Conservation (phyloP, 495 filamentous ascomycete species). For the Penicillium pancosmium region DNA sequence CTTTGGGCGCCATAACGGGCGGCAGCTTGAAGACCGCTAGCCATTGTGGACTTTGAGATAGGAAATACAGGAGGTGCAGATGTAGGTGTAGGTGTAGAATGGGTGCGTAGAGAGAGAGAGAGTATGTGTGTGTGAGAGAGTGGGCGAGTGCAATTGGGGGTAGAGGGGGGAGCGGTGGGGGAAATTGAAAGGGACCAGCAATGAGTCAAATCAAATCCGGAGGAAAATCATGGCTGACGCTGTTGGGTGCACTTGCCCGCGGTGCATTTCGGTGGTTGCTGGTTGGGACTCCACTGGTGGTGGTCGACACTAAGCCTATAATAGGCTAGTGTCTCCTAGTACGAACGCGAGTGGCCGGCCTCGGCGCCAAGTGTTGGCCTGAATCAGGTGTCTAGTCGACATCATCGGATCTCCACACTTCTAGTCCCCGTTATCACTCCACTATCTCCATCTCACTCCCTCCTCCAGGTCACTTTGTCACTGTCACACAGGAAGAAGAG, state of each 20-base stretch:
- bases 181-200: conserved; percentile 9
- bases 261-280: background rate
- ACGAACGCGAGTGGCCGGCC: conserved; percentile 1
- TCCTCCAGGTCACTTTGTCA: background rate
- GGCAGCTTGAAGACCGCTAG: conserved; percentile 53
- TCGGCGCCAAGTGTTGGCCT: background rate
- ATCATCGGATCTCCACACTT: conserved; percentile 23
- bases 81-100: background rate
- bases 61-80: conserved; percentile 2
- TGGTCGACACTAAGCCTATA: background rate
- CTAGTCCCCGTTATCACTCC: conserved; percentile 11
- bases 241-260: too few relatives aligned
- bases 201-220: conserved; percentile 29
- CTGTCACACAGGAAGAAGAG: background rate
- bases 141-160: conserved; percentile 21
- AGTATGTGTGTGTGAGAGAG: background rate
- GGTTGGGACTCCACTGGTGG: background rate
- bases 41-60: conserved; percentile 30
- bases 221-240: background rate
- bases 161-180: conserved; percentile 1
- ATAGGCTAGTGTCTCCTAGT: background rate
- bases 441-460: background rate
- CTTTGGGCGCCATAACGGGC: conserved; percentile 49
- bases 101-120: background rate
- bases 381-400: background rate